Conservation (phyloP, 257 asterid species). For the Solanum megistacrolobum region DNA sequence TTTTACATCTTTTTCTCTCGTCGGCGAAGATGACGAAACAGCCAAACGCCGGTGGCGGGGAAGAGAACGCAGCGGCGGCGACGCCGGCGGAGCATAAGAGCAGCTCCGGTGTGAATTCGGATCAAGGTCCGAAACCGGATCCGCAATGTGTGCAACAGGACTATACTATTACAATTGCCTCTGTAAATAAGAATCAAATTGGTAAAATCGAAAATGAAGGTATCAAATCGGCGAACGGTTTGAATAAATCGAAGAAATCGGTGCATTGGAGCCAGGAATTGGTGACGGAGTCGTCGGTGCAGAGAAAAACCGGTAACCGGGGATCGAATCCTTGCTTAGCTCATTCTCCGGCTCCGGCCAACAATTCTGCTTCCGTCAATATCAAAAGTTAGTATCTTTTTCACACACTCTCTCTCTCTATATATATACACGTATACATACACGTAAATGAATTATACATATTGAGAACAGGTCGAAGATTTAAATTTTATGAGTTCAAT, state of each 20-base stretch:
- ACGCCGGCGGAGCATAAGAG: constrained; percentile 16
- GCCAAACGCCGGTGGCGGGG: constrained; percentile 17
- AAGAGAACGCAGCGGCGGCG: constrained; percentile 15
- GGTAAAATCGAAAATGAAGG: constrained; percentile 13
- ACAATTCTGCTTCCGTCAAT: constrained; percentile 40
- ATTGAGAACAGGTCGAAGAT: too few species aligned
- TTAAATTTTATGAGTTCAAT: neutral
- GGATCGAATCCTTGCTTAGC: constrained; percentile 60
- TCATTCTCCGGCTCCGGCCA: constrained; percentile 39
- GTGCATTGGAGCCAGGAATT: constrained; percentile 76
- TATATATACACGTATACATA: too few species aligned
- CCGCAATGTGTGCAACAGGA: constrained; percentile 15
- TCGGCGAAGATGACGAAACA: constrained; percentile 28
- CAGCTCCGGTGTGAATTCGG: constrained; percentile 17
- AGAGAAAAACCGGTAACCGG: constrained; percentile 10
- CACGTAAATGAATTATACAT: too few species aligned
- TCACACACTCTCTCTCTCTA: neutral
- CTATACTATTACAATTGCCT: neutral
- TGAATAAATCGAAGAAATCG: constrained; percentile 53
- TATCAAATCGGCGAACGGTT: constrained; percentile 16
- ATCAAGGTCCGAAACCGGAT: constrained; percentile 19
- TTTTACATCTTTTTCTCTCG: neutral
- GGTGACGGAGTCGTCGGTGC: constrained; percentile 52
- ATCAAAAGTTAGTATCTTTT: constrained; percentile 44
- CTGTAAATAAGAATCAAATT: constrained; percentile 19